Evolutionary conservation across 768 basidiomycete species (phyloP), one percentile per base, ranked within the genome.

Genomic region (Leccinum boreale): DNA sequence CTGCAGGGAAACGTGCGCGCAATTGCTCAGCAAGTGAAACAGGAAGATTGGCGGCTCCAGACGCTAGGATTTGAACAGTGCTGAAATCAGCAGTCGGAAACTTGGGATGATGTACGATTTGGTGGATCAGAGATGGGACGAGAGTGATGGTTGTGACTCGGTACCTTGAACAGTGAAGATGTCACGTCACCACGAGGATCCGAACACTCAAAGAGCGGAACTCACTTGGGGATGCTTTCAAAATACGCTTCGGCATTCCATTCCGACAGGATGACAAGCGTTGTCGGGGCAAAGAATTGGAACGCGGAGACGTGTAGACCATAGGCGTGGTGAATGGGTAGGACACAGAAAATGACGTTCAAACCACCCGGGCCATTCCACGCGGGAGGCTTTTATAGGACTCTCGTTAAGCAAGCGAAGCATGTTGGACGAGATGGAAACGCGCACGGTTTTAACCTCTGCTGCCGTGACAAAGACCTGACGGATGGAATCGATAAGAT

Each of bases 11-110:
- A 5, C 61, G 82, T 48, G 50, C 66, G 50, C 17, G 62, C 17
- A 86, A 64, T 53, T 77, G 78, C 17, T 71, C 68, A 0, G 73
- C 73, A 8, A 91, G 75, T 17, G 81, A 75, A 1, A 81, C 78
- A 1, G 89, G 85, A 19, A 90, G 79, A 64, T 87, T 83, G 2
- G 89, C 87, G 0, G 85, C 89, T 6, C 87, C 89, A 56, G 78
- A 79, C 5, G 65, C 70, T 24, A 85, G 57, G 5, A 29, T 1
- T 10, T 70, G 66, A 1, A 90, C 64, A 0, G 78, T 80, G 61
- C 79, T 83, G 15, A 89, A 71, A 63, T 89, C 85, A 4, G 75
- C 72, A 10, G 78, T 76, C 7, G 67, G 65, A 4, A 85, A 65
- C 12, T 60, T 62, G 5, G 72, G 82, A 59, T 85, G 77, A 61